Evolutionary conservation across 257 asterid genomes (phyloP).

Genomic region (Solanum boliviense): DNA sequence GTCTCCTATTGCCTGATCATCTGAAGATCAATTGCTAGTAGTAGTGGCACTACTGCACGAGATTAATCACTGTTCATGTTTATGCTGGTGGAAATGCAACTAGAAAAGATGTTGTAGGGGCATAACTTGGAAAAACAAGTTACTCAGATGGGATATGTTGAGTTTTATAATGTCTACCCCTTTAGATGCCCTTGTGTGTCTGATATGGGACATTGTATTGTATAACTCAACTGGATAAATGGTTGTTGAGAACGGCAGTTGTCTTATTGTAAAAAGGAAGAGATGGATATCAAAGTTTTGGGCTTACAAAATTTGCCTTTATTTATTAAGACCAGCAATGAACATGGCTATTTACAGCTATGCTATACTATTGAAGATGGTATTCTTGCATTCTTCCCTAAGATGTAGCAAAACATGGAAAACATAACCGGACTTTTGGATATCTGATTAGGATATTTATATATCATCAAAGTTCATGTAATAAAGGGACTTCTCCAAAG

Average conservation of each 20-base stretch:
- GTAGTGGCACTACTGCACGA: not conserved
- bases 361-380: not conserved
- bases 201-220: not conserved
- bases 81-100: not conserved
- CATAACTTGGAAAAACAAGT: not conserved
- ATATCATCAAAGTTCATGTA: not conserved
- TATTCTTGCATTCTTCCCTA: not conserved
- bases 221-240: not conserved
- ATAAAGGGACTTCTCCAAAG: not conserved
- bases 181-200: not conserved
- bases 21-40: not conserved
- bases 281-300: not conserved
- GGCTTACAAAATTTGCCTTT: not conserved
- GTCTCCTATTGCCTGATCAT: not conserved
- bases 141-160: not conserved
- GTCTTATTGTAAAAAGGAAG: not conserved
- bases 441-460: not conserved
- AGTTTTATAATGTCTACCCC: not conserved
- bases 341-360: not conserved
- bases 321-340: not conserved
- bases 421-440: not conserved
- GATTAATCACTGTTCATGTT: not conserved
- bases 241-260: not conserved
- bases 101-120: not conserved
- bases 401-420: not conserved